phyloP scores from a whole-genome alignment of 805 yeast species.

The Yarrowia divulgata region DNA sequence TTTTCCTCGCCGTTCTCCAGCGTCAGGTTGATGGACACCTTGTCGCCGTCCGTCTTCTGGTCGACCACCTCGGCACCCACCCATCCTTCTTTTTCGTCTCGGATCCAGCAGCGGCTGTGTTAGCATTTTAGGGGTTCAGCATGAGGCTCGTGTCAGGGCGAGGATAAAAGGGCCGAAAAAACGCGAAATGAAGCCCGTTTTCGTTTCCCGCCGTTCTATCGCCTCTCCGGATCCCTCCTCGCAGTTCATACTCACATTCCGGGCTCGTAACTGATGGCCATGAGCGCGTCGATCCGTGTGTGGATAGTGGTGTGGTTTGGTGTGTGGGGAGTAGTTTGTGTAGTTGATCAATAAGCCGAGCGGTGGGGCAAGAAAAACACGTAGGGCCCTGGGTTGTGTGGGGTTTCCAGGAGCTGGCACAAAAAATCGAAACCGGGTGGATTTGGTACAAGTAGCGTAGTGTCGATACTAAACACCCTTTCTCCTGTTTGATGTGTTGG shows the following conservation, averaged over 20 bases:
- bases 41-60: slow-evolving; percentile 54
- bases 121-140: slow-evolving; percentile 2
- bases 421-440: neutral
- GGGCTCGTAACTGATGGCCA: slow-evolving; percentile 57
- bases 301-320: slow-evolving; percentile 6
- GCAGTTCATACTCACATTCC: slow-evolving; percentile 58
- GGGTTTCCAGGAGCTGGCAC: neutral
- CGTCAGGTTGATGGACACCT: slow-evolving; percentile 59
- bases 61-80: slow-evolving; percentile 67
- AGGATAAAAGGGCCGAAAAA: neutral
- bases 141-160: neutral
- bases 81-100: slow-evolving; percentile 78
- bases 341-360: slow-evolving; percentile 13
- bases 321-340: neutral
- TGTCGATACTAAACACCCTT: slow-evolving; percentile 28
- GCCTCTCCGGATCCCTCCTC: neutral
- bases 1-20: slow-evolving; percentile 57
- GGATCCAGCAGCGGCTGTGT: slow-evolving; percentile 73
- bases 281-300: slow-evolving; percentile 42
- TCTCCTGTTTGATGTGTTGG: slow-evolving; percentile 37
- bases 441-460: slow-evolving; percentile 3
- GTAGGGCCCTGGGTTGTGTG: neutral
- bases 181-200: neutral
- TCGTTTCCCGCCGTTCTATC: no score
- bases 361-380: neutral